Conservation (phyloP, 176 grass and related monocot genomes). For the Raddia guianensis region DNA sequence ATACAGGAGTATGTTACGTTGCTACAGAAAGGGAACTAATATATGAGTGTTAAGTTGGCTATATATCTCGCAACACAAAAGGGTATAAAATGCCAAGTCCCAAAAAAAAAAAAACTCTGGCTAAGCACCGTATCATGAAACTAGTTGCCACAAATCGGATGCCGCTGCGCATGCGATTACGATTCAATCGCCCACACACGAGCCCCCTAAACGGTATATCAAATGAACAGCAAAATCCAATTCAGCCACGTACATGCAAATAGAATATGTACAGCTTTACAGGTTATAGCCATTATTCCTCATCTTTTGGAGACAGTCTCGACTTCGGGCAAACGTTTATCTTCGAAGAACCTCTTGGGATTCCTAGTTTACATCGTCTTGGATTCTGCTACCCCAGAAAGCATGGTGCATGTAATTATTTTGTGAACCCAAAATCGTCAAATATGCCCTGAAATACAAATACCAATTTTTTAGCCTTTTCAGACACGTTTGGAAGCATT, state of each 20-base stretch:
- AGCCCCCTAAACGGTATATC: not conserved
- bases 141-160: no score
- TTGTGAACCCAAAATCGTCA: conserved; percentile 54
- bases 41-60: no score
- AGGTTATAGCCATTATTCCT: conserved; percentile 3
- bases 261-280: conserved; percentile 29
- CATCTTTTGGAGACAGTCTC: not conserved
- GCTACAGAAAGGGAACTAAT: no score
- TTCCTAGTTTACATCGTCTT: not conserved
- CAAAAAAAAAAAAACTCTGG: no score
- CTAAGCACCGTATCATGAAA: no score
- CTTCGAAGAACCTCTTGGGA: not conserved
- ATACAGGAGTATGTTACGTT: no score
- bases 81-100: no score
- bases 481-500: not conserved
- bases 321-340: not conserved
- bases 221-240: not conserved
- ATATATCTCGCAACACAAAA: no score
- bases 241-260: not conserved
- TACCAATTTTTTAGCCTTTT: not conserved
- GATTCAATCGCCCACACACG: not conserved
- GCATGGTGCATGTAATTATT: conserved; percentile 25
- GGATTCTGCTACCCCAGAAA: conserved; percentile 3
- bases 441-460: conserved; percentile 62
- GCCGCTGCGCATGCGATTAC: not conserved